phyloP scores from a whole-genome alignment of 75 land plant genomes.

The Adiantum capillusveneris region DNA sequence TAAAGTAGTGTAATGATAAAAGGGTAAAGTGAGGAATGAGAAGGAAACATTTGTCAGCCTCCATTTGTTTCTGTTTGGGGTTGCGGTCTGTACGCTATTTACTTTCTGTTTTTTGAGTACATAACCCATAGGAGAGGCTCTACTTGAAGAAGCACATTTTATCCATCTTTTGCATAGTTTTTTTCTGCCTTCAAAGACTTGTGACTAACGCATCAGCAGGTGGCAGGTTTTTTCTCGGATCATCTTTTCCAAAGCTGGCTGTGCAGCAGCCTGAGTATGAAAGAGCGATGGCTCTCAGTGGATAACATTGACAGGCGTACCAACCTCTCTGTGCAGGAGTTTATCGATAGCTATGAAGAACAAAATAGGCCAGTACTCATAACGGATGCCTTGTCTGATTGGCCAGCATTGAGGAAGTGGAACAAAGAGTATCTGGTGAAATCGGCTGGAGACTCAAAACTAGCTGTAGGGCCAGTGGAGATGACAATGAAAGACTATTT shows the following conservation, averaged over 20 bases:
- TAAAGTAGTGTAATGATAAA: too few species aligned
- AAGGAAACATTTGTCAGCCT: too few species aligned
- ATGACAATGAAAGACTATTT: constrained; percentile 67
- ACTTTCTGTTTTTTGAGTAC: too few species aligned
- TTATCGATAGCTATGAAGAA: constrained; percentile 63
- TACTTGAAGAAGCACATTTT: too few species aligned
- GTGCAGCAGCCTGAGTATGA: constrained; percentile 87
- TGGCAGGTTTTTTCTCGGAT: constrained; percentile 85
- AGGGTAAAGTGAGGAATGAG: too few species aligned
- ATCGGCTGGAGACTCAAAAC: constrained; percentile 40
- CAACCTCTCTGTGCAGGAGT: constrained; percentile 70
- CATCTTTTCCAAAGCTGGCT: constrained; percentile 97
- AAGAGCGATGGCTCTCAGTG: constrained; percentile 65
- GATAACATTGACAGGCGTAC: constrained; percentile 61
- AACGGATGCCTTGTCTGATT: constrained; percentile 48
- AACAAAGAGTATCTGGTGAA: constrained; percentile 44
- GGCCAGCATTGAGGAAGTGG: constrained; percentile 73
- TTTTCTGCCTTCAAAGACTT: too few species aligned
- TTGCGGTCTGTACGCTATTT: too few species aligned
- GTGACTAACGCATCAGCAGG: constrained; percentile 14
- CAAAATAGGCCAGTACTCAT: constrained; percentile 79
- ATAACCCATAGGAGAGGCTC: too few species aligned
- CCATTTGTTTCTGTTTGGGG: too few species aligned
- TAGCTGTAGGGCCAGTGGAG: constrained; percentile 81
- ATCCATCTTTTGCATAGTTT: too few species aligned